Evolutionary conservation across 1,139 yeast species (phyloP), one percentile per base, ranked within the genome.

Genomic region (Neolecta irregularis): DNA sequence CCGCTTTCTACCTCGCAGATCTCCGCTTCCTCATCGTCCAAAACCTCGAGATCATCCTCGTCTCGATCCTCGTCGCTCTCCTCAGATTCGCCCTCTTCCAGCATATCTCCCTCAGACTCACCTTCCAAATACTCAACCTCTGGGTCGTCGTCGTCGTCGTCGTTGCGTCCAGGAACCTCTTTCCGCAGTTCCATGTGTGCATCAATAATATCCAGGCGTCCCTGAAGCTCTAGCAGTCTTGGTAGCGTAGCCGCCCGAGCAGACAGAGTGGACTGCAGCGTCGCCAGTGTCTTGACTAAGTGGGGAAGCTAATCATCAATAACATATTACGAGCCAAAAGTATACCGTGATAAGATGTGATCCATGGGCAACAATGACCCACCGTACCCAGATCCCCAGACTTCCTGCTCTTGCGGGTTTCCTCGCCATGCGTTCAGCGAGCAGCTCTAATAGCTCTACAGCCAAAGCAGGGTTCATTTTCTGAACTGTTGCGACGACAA

Each of bases 321-420:
- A 13, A 28, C 20, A 16, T 11, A 16, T 8, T 11, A 15, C 20
- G 5, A 26, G 20, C 7, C 4, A 20, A 15, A 12, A 6, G 12
- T n/a, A 6, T 35, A 28, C 31, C 12, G 77, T 67, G 19, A 77
- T 67, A 36, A 75, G 59, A 44, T 72, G 73, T 2, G 92, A 88
- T 26, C 98, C 98, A 54, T 91, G 98, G 26, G 78, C 72, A 32
- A 88, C 74, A 49, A 91, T 63, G 34, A 83, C 74, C 91, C 95
- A 85, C 54, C 85, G 80, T 45, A 85, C 74, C 99, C 99, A 88
- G 34, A 72, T 65, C 44, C 77, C 75, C 44, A 88, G 63, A 42
- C 74, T 75, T 26, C 76, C 79, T 44, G 83, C 83, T 46, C 81
- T 69, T 40, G 64, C 58, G 4, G 73, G 69, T 18, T 65, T 62